Evolutionary conservation across 352 stramenopile genomes (phyloP), one percentile per base, ranked within the genome.

Genomic region (Phytophthora idaei): DNA sequence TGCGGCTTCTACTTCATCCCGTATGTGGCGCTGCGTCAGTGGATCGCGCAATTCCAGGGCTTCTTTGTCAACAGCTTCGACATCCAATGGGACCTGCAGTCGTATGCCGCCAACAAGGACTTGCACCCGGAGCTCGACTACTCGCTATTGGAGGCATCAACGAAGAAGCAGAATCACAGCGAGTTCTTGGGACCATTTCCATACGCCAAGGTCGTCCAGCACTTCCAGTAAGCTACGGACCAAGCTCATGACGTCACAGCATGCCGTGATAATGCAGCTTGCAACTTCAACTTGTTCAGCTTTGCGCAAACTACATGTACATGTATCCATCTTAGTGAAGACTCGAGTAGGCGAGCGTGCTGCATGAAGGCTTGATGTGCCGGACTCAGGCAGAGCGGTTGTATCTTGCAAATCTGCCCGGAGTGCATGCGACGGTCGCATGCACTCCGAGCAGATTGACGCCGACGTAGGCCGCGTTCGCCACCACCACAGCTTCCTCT

Each of bases 31-130:
- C 70, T 92, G n/a, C 83, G 85, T 41, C 71, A 74, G 44, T 92
- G 80, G 82, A 92, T 90, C 67, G 75, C 78, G 42, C 86, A 92
- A 41, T 92, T 92, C 67, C 79, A 92, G 69, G 81, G 78, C 32
- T 93, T 93, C 68, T 94, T 90, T 46, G 81, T 92, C 55, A 94
- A 90, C 78, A 92, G 77, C 61, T 93, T 94, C 27, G 81, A 93
- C 51, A 77, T 93, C 39, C 61, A 82, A 57, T 93, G 84, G 86
- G 67, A 91, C 39, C 67, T 80, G 41, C 81, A 88, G 61, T 89
- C 86, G 62, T 93, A 90, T 56, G 17, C 60, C 3, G 82, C 76
- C 29, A 93, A 94, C 72, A 77, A 80, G 21, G 70, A 71, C 49
- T 41, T 72, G 48, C 81, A 81, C 56, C 50, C 42, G 0, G 71